These are phyloP conservation scores for Agaricus sinodeliciosus DNA, from an alignment of 768 basidiomycete species.

Conservation along the genomic window DNA sequence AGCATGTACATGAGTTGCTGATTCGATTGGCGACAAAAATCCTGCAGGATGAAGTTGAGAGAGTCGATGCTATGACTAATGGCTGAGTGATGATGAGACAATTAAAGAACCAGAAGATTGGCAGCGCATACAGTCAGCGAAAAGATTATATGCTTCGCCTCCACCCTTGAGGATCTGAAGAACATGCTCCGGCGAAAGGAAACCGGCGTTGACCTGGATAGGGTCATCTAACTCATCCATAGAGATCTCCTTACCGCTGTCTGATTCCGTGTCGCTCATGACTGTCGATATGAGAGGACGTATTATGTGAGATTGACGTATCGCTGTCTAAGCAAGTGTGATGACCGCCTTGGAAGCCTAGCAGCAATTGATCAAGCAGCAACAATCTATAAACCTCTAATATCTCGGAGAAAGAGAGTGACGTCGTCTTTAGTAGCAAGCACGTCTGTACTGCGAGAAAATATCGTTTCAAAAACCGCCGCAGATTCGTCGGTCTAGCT, in stretches of 20 bases:
- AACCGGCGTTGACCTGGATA: not conserved
- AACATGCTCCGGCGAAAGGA: not conserved
- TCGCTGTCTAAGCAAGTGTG: no score
- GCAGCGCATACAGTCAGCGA: conserved; percentile 2
- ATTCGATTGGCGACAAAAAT: not conserved
- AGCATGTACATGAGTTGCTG: not conserved
- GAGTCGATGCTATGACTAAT: not conserved
- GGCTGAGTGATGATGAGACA: not conserved
- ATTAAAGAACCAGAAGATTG: not conserved
- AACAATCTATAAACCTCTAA: conserved; percentile 39
- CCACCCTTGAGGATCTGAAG: not conserved
- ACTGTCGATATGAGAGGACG: conserved; percentile 6
- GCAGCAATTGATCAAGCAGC: not conserved
- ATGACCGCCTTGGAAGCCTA: no score
- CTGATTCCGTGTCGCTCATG: conserved; percentile 47
- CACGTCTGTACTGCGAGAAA: conserved; percentile 47
- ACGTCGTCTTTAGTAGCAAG: conserved; percentile 52
- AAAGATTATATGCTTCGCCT: not conserved
- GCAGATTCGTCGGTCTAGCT: conserved; percentile 52
- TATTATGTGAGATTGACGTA: no score
- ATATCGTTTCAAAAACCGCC: conserved; percentile 52
- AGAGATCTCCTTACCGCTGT: not conserved
- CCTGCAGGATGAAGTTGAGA: not conserved
- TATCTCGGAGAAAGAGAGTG: conserved; percentile 50
- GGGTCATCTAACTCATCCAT: not conserved